Evolutionary conservation across 805 yeast genomes (phyloP), one percentile per base, ranked within the genome.

Genomic region (Lipomyces yamadae): DNA sequence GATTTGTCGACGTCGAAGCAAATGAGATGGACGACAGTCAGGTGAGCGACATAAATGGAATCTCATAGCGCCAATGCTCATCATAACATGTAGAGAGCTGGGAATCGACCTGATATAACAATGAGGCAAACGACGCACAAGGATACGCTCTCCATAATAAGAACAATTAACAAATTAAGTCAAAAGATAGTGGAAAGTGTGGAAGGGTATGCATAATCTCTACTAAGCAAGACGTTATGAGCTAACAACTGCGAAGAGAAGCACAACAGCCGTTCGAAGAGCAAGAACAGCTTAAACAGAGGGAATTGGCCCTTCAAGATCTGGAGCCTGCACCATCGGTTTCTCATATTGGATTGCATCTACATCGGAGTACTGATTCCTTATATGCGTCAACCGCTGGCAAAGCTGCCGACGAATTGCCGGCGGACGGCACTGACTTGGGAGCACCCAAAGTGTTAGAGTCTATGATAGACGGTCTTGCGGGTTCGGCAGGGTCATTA

Each of bases 161-260:
- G 89, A 71, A 91, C 96, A 69, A 92, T 94, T 95, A 94, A 94
- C 78, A 85, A 92, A 67, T 80, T 94, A 59, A 89, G 96, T 75
- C 87, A 91, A 65, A 86, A 92, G 71, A 89, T 94, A 89, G 85
- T 94, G 70, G 81, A 61, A 5, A 65, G 60, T 29, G 70, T 68
- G 2, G 56, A 61, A 53, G 58, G 39, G 64, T 65, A 64, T 24
- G 72, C 18, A 2, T 11, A 1, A 18, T 35, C 30, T 34, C 35
- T 30, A 82, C 81, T 65, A 78, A 80, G 63, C 76, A 79, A 68
- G 35, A 53, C 13, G 39, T 52, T 29, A 24, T 53, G 54, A 39
- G 42, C 29, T 56, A 60, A 37, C 56, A 62, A 32, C 42, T 33
- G 11, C 64, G 30, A 30, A 59, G 66, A 11, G 72, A 70, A 24